A percentile compares a stretch with the other conserved stretches of the same genome.
Evolutionary conservation across 2,329 filamentous ascomycete species (phyloP).

Genomic region (Amesomyces nigricolor): DNA sequence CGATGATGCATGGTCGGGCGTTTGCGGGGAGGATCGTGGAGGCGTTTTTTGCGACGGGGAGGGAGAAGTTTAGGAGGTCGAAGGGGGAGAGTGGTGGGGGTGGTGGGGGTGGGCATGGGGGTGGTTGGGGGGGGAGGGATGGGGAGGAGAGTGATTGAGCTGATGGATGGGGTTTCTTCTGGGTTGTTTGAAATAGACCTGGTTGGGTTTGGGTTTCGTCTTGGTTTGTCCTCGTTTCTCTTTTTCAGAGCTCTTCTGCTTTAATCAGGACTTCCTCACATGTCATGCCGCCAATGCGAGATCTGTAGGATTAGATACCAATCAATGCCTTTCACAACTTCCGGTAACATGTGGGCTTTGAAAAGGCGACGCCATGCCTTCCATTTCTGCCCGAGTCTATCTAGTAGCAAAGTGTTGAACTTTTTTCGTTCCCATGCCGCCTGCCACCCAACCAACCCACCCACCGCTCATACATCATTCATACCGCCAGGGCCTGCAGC

Average conservation of each 20-base stretch:
- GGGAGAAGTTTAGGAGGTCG: constrained; percentile 67
- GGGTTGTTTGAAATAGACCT: too few species aligned
- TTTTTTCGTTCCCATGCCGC: constrained; percentile 12
- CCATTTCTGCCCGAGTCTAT: constrained; percentile 13
- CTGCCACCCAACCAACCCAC: not conserved
- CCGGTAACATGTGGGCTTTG: too few species aligned
- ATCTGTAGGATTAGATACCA: constrained; percentile 2
- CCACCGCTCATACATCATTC: not conserved
- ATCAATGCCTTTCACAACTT: not conserved
- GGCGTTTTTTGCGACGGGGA: constrained; percentile 65
- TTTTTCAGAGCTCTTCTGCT: too few species aligned
- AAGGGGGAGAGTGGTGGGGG: constrained; percentile 46
- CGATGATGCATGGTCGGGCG: constrained; percentile 70
- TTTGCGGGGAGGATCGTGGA: constrained; percentile 69
- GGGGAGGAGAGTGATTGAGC: constrained; percentile 7
- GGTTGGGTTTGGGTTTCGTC: too few species aligned
- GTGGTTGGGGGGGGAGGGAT: constrained; percentile 24
- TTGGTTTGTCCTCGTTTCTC: not conserved
- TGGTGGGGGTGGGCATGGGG: constrained; percentile 37
- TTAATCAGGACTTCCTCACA: not conserved
- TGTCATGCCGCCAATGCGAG: not conserved
- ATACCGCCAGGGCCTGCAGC: not conserved
- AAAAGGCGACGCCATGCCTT: not conserved
- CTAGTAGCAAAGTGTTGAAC: constrained; percentile 24
- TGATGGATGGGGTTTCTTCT: not conserved